phyloP scores from a whole-genome alignment of 2,329 filamentous ascomycete species.

The Aphanoascus verrucosus region DNA sequence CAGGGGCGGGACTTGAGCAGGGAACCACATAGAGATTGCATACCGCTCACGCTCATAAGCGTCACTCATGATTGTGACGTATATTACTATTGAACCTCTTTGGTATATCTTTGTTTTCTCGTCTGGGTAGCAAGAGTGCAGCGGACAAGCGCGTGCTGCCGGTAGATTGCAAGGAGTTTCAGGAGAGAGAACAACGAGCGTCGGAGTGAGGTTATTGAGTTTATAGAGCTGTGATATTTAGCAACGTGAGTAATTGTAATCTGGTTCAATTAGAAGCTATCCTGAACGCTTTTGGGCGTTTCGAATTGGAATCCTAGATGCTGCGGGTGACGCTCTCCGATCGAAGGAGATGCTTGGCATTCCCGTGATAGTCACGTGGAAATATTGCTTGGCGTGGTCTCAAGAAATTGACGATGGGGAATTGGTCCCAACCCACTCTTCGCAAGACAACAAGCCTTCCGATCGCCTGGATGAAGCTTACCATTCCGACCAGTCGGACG shows the following conservation, averaged over 20 bases:
- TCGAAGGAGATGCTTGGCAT: too few species aligned
- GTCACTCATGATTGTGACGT: conserved; percentile 51
- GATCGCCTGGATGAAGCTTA: neutral
- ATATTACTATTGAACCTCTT: neutral
- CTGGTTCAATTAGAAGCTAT: too few species aligned
- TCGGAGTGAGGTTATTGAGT: too few species aligned
- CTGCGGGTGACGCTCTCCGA: too few species aligned
- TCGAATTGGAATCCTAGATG: too few species aligned
- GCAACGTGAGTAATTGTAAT: too few species aligned
- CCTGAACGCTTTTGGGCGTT: too few species aligned
- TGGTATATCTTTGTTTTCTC: neutral
- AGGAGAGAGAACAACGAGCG: too few species aligned
- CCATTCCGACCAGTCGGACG: neutral
- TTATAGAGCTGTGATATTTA: too few species aligned
- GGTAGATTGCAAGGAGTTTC: too few species aligned
- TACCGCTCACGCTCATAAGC: conserved; percentile 66
- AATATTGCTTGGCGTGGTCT: too few species aligned
- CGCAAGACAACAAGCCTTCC: conserved; percentile 4
- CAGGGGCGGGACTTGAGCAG: neutral
- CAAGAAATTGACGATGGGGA: conserved; percentile 15
- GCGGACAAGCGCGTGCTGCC: neutral
- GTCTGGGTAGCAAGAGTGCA: neutral
- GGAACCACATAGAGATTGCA: neutral
- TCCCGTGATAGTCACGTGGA: too few species aligned
- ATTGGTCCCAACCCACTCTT: conserved; percentile 8